Percentiles rank a stretch among this genome's conserved stretches.
Evolutionary conservation across 306 rosid genomes (phyloP).

Genomic region (Datisca glomerata): DNA sequence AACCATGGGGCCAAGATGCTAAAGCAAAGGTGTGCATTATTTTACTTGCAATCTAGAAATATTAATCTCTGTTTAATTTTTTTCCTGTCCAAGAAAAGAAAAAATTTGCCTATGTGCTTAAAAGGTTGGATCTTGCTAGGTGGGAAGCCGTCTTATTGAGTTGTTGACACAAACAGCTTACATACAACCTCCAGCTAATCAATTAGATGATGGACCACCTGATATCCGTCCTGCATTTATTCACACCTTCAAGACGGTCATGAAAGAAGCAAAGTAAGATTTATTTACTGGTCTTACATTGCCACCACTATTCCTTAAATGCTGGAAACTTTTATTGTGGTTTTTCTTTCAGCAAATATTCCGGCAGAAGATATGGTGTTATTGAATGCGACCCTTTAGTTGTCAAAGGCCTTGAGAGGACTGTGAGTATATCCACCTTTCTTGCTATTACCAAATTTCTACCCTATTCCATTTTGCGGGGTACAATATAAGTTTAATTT

Average conservation of each 20-base stretch:
- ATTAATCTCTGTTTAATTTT: slow-evolving; percentile 10
- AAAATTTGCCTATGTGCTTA: too few species aligned
- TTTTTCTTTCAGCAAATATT: slow-evolving; percentile 29
- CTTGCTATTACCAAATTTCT: not conserved
- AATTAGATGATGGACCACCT: slow-evolving; percentile 43
- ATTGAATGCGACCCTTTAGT: slow-evolving; percentile 76
- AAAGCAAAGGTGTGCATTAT: slow-evolving; percentile 57
- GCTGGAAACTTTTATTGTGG: slow-evolving; percentile 10
- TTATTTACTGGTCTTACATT: slow-evolving; percentile 7
- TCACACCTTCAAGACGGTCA: slow-evolving; percentile 43
- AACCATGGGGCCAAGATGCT: slow-evolving; percentile 55
- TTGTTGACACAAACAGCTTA: slow-evolving; percentile 72
- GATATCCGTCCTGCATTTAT: slow-evolving; percentile 85
- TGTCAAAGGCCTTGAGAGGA: slow-evolving; percentile 69
- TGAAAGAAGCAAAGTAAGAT: slow-evolving; percentile 39
- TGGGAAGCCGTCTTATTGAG: slow-evolving; percentile 85
- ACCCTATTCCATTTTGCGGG: not conserved
- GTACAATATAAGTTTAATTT: not conserved
- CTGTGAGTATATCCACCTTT: slow-evolving; percentile 36
- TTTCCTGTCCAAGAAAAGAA: too few species aligned
- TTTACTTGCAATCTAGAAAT: slow-evolving; percentile 8
- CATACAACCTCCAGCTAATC: slow-evolving; percentile 75
- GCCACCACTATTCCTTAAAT: slow-evolving; percentile 5
- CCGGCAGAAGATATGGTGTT: slow-evolving; percentile 53
- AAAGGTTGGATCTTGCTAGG: slow-evolving; percentile 29